Evolutionary conservation across 1,284 basidiomycete genomes (phyloP).

Genomic region (Microbotryomycetes sp.): DNA sequence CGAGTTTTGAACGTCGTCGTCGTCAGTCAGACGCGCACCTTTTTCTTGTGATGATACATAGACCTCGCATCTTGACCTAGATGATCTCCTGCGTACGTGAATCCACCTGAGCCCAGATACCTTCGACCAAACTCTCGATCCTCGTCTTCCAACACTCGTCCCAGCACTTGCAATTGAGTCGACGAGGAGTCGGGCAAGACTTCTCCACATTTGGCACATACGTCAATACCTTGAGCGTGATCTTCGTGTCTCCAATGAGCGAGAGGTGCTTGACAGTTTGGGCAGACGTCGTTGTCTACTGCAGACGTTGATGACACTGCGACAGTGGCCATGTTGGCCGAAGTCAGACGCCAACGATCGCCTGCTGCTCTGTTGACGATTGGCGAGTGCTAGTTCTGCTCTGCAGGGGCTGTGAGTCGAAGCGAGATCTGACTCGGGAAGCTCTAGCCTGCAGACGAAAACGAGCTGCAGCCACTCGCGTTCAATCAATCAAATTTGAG

Average conservation of each 20-base stretch:
- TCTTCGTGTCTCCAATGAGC: slow-evolving; percentile 10
- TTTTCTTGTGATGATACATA: slow-evolving; percentile 14
- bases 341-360: too few species aligned
- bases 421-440: too few species aligned
- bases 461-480: too few species aligned
- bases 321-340: not conserved
- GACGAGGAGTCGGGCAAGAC: slow-evolving; percentile 9
- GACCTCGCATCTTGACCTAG: not conserved
- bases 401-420: not conserved
- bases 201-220: slow-evolving; percentile 22
- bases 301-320: not conserved
- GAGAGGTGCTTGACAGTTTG: not conserved
- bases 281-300: not conserved
- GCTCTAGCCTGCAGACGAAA: too few species aligned
- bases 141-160: slow-evolving; percentile 23
- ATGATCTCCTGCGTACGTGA: slow-evolving; percentile 4
- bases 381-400: not conserved
- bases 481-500: too few species aligned
- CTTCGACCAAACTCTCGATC: slow-evolving; percentile 8
- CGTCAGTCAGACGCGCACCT: slow-evolving; percentile 8
- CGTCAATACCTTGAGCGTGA: slow-evolving; percentile 9
- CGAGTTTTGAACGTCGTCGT: too few species aligned
- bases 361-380: too few species aligned
- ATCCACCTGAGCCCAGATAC: not conserved
- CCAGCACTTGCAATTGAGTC: slow-evolving; percentile 15